A percentile compares a stretch with the other conserved stretches of the same genome.
These are phyloP conservation scores for Picea abies DNA, from an alignment of 83 land plant genomes.

Conservation along the genomic window DNA sequence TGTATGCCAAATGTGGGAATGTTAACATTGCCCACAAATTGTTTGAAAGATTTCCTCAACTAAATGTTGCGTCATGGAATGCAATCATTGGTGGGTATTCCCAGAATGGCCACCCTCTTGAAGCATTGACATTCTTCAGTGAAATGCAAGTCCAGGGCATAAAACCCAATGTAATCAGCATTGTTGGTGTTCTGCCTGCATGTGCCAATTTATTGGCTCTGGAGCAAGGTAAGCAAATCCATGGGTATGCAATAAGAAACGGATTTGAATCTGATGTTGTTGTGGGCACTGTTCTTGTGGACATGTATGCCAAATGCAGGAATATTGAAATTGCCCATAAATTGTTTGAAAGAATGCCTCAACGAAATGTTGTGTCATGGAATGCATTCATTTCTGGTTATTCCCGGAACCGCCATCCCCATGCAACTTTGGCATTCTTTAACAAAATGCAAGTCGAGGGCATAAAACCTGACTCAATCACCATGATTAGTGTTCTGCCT, in stretches of 20 bases:
- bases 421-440: not conserved
- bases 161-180: constrained; percentile 49
- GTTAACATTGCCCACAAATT: constrained; percentile 24
- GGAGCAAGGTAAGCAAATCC: constrained; percentile 33
- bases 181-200: constrained; percentile 50
- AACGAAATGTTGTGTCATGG: constrained; percentile 54
- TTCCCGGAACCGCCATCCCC: not conserved
- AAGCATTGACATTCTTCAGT: constrained; percentile 43
- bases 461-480: not conserved
- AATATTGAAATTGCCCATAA: constrained; percentile 33
- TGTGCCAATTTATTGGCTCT: constrained; percentile 38
- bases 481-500: not conserved
- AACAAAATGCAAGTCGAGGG: not conserved
- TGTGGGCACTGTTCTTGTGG: constrained; percentile 61
- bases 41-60: constrained; percentile 21
- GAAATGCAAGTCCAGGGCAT: constrained; percentile 46
- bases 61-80: constrained; percentile 43
- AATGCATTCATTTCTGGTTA: constrained; percentile 59
- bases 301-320: constrained; percentile 52
- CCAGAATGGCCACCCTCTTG: constrained; percentile 33
- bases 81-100: constrained; percentile 56
- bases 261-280: too few relatives aligned
- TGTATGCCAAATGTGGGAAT: constrained; percentile 29
- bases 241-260: constrained; percentile 21
- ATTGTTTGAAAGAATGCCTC: constrained; percentile 55